Base-by-base conservation (phyloP, 2,329 filamentous ascomycete genomes). In the Plenodomus lindquistii region DNA sequence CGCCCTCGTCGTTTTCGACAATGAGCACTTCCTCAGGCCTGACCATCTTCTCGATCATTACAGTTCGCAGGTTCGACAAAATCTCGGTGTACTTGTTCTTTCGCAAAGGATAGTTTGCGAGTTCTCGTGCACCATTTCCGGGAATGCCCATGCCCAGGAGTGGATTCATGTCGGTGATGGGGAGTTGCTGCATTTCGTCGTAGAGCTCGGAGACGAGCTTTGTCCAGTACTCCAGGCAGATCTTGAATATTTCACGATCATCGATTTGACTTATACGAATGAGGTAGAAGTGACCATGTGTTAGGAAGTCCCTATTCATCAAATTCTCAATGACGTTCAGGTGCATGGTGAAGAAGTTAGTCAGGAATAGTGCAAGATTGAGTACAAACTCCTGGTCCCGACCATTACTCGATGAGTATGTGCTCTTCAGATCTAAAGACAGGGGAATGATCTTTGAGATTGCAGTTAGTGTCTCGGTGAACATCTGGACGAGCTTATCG, bases 21-120 rank as follows among this genome's bases (percentile, higher is more conserved):
- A 99, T 95, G 62, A 99, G 75, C 8, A 99, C 95, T 76, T 99
- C 95, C 75, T 99, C 94, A 0, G 94, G 94, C 37, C 92, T 85
- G 24, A 99, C 94, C 94, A 99, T 99, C 81, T 97, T 97, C 78
- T 99, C 94, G 54, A 99, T 97, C 94, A 99, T 99, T 58, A 99
- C 94, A 19, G 93, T 88, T 59, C 94, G 87, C 48, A 99, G 81
- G 72, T 96, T 97, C 9, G 93, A 93, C 41, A 99, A 79, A 17
- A 99, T 88, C 69, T 97, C 91, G 57, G 87, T 87, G 75, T 97
- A 99, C 76, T 97, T 97, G 81, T 99, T 93, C 79, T 99, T 99
- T 53, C 95, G 87, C 37, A 99, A 83, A 11, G 93, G 91, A 67
- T 96, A 96, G 73, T 91, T 96, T 63, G 86, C 87, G 54, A 97